A percentile compares a stretch with the other conserved stretches of the same genome.
phyloP scores from a whole-genome alignment of 106 monocot species.

The Dendrobium officinale region DNA sequence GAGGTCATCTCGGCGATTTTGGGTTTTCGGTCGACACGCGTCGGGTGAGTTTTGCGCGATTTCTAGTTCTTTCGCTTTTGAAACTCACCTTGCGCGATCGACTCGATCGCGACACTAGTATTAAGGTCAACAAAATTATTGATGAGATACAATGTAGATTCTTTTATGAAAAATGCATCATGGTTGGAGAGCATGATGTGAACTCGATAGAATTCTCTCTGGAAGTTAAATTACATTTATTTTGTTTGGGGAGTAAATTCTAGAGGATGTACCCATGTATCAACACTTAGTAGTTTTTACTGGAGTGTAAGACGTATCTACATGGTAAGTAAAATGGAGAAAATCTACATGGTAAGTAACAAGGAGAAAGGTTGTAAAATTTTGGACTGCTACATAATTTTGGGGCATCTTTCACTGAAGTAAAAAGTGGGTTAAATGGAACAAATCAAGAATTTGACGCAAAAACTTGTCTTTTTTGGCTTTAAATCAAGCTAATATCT shows the following conservation, averaged over 20 bases:
- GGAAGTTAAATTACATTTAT: not conserved
- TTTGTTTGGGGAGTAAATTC: not conserved
- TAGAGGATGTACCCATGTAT: conserved; percentile 1
- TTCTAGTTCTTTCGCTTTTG: no score
- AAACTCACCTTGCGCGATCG: no score
- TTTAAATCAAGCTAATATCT: not conserved
- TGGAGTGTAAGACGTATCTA: not conserved
- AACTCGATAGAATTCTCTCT: not conserved
- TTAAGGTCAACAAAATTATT: not conserved
- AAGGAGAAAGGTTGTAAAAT: not conserved
- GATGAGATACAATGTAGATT: not conserved
- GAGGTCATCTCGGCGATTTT: no score
- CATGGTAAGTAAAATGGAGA: not conserved
- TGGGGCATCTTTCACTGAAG: not conserved
- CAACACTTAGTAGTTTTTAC: not conserved
- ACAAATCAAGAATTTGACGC: not conserved
- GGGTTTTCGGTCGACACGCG: no score
- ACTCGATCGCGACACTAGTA: no score
- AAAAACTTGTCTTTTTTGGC: not conserved
- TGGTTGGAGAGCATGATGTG: not conserved
- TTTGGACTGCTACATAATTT: not conserved
- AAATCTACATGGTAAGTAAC: not conserved
- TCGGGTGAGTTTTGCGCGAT: no score
- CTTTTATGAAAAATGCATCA: not conserved
- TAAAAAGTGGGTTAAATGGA: not conserved